Evolutionary conservation across 176 grass and related monocot species (phyloP), one percentile per base, ranked within the genome.

Genomic region (Tillandsia leiboldiana): DNA sequence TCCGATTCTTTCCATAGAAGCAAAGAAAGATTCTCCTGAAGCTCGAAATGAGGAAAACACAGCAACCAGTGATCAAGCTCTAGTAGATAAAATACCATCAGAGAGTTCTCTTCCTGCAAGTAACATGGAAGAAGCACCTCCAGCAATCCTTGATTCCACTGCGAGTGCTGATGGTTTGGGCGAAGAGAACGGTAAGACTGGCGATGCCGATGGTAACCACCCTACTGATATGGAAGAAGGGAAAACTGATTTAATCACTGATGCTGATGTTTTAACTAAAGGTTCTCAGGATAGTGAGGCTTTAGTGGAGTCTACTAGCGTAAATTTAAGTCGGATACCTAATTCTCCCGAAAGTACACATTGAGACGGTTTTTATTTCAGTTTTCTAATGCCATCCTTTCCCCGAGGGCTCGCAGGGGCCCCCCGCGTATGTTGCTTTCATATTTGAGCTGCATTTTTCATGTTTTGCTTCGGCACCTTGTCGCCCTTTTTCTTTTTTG

Each of bases 301-400:
- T 71, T 73, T 85, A 69, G 81, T 72, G 76, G 89, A 64, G 71
- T 80, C 70, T 69, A 74, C 69, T 87, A 92, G 76, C 72, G 80
- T 82, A 85, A 89, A 86, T 89, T 92, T 97, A 85, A 97, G 82
- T 80, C 79, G 89, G 95, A 99, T 99, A 99, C 95, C 80, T 94
- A 84, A 90, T 99, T 89, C 83, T 77, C 80, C 78, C 72, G 84
- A 88, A 99, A 99, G 72, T 99, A 99, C 95, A 99, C 95, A 99
- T 99, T 99, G 95, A 99, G 93, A 84, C 79, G 79, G 79, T 82
- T 78, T 82, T 82, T 68, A 75, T 92, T 92, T 42, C 77, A 72
- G 75, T 86, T 91, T 88, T 84, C 68, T 61, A 61, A 61, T 61
- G 56, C 56, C 56, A 61, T 61, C 56, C 22, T 61, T 61, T 15